Conservation (phyloP, 768 basidiomycete genomes). For the Lentinus tigrinus region DNA sequence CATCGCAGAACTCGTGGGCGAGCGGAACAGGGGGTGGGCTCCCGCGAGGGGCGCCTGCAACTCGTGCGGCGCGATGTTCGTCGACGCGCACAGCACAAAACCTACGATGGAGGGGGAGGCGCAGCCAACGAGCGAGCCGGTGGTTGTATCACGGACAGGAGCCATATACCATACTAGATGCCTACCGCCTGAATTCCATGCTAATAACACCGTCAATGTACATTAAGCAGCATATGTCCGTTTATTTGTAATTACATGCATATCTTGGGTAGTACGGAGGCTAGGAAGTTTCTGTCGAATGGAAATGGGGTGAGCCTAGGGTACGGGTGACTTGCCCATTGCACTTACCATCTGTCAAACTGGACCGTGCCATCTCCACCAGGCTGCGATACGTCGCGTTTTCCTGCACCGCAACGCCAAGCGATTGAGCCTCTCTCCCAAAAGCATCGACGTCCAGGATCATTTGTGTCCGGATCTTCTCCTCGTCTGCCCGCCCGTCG, state of each 20-base stretch:
- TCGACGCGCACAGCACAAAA: conserved; percentile 17
- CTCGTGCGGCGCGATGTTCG: conserved; percentile 50
- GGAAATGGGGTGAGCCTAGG: not conserved
- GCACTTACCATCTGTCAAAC: conserved; percentile 32
- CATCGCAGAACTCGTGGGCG: conserved; percentile 56
- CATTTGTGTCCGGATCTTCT: conserved; percentile 85
- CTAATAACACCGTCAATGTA: conserved; percentile 27
- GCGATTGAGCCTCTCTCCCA: conserved; percentile 66
- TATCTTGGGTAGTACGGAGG: not conserved
- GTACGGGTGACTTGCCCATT: not conserved
- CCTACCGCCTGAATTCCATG: conserved; percentile 28
- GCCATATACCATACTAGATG: conserved; percentile 55
- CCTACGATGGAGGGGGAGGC: conserved; percentile 12
- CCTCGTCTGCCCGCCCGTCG: conserved; percentile 76
- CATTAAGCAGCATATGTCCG: conserved; percentile 17
- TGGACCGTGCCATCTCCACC: conserved; percentile 57
- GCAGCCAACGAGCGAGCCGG: conserved; percentile 24
- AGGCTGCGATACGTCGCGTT: conserved; percentile 55
- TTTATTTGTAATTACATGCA: not conserved
- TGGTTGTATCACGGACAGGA: conserved; percentile 60
- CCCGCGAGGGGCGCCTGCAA: conserved; percentile 48
- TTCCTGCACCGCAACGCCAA: conserved; percentile 62
- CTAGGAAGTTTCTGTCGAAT: not conserved
- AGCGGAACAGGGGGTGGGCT: conserved; percentile 64
- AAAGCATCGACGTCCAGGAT: conserved; percentile 84